phyloP scores from a whole-genome alignment of 129 eudicot genomes.

The Erigeron canadensis region DNA sequence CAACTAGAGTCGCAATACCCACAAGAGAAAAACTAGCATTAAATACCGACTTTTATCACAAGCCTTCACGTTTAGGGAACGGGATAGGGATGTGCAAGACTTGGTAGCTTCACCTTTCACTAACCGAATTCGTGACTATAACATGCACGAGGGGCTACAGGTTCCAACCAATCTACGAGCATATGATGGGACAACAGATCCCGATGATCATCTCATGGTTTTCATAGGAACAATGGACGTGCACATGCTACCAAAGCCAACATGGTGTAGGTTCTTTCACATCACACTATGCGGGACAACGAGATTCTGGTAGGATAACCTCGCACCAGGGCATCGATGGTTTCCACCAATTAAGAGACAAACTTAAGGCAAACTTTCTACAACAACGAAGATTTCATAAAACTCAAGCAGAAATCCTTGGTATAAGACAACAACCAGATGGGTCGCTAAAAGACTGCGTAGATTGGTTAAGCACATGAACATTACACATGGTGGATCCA shows the following conservation, averaged over 20 bases:
- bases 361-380: no score
- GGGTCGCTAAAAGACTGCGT: no score
- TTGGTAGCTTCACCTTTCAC: not conserved
- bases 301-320: not conserved
- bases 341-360: no score
- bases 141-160: not conserved
- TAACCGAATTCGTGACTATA: not conserved
- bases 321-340: not conserved
- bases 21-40: not conserved
- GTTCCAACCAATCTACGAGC: not conserved
- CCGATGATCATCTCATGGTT: not conserved
- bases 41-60: not conserved
- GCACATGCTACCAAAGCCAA: not conserved
- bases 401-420: no score
- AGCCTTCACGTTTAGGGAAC: not conserved
- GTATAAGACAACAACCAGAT: no score
- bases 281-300: not conserved
- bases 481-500: no score
- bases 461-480: no score
- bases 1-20: not conserved
- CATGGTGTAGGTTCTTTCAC: constrained; percentile 1
- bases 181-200: not conserved
- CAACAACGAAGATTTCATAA: no score
- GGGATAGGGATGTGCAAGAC: not conserved
- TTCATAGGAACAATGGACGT: not conserved